Base-by-base conservation (phyloP, 2,329 filamentous ascomycete genomes). In the Pseudocercospora fijiensis region DNA sequence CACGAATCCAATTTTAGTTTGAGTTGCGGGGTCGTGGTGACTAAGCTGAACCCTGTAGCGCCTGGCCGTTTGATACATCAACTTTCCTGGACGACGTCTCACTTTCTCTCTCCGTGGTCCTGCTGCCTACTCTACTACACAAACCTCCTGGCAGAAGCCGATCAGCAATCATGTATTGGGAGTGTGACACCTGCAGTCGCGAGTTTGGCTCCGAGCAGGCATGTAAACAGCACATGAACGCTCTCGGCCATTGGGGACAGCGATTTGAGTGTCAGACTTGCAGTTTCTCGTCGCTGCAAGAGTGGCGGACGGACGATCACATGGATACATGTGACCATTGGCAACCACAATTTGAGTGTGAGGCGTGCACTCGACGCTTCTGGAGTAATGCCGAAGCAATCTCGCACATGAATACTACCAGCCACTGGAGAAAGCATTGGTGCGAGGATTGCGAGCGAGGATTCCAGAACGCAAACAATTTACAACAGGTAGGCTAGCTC, bases 391-490 rank as follows among this genome's bases (percentile, higher is more conserved):
- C 56, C 6, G 63, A 58, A 13, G 69, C 68, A 8, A 60, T 72
- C 8, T 33, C 63, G 37, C 74, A 76, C 55, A 76, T 76, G 76
- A 65, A 67, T 26, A 49, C 22, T 2, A 49, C 45, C 8, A 67
- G 65, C 27, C 75, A 76, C 57, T 78, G 67, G 58, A 65, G 62
- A 33, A 65, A 69, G 51, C 77, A 77, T 62, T 78, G 73, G 62
- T 60, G 58, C 8, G 24, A 24, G 13, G 20, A 41, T 3, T 80
- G 78, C 63, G 33, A 73, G 5, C 66, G 68, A 18, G 58, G 58
- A 0, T 79, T 79, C 33, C 18, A 68, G 6, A 78, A 71, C 58
- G 68, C 66, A 20, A 78, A 78, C 47, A 73, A 71, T 53, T 63
- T 78, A 5, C 67, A 57, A 16, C 60, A 61, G 62, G 68, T 71